phyloP scores from a whole-genome alignment of 257 asterid species.

The Apocynum venetum region DNA sequence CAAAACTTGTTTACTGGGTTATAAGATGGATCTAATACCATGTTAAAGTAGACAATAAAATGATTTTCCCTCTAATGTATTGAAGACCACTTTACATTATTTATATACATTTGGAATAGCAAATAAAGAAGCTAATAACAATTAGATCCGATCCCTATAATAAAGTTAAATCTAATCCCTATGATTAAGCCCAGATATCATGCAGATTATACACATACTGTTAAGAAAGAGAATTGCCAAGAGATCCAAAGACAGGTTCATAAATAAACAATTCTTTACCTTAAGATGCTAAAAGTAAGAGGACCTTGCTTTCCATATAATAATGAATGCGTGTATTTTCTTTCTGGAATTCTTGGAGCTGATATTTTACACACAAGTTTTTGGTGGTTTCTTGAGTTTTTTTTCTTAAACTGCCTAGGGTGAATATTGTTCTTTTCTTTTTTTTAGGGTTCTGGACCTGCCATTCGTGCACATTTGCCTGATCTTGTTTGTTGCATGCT shows the following conservation, averaged over 20 bases:
- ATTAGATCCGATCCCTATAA: too few species aligned
- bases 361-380: not conserved
- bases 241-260: not conserved
- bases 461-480: conserved; percentile 81
- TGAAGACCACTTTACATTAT: too few species aligned
- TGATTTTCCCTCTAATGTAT: too few species aligned
- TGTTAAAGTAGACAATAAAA: too few species aligned
- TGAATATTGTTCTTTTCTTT: not conserved
- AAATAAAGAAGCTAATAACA: too few species aligned
- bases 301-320: not conserved
- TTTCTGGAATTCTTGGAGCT: not conserved
- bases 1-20: too few species aligned
- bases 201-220: too few species aligned
- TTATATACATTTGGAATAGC: too few species aligned
- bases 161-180: too few species aligned
- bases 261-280: not conserved
- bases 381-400: not conserved
- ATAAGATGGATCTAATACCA: too few species aligned
- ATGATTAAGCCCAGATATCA: too few species aligned
- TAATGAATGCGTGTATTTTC: not conserved
- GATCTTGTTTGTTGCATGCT: conserved; percentile 98
- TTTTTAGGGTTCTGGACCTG: conserved; percentile 86
- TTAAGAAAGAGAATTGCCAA: too few species aligned
- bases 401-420: conserved; percentile 1
- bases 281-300: not conserved